Evolutionary conservation across 345 rosid genomes (phyloP).

Genomic region (Eucalyptus sideroxylon): DNA sequence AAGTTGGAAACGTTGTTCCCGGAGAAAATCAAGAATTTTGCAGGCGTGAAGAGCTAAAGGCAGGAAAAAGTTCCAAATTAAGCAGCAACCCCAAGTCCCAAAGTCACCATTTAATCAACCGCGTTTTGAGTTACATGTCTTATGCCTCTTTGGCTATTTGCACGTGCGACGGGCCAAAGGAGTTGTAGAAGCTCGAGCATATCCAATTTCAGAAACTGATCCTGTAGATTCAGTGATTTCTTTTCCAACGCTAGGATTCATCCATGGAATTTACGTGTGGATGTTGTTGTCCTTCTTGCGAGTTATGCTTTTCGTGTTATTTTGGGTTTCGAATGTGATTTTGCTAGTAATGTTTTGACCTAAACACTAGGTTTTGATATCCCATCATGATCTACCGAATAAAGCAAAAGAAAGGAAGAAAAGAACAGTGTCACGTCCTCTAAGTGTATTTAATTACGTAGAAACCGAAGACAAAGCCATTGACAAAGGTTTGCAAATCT

Average conservation of each 20-base stretch:
- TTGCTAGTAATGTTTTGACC: not conserved
- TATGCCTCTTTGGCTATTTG: not conserved
- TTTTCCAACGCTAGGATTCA: not conserved
- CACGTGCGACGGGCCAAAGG: not conserved
- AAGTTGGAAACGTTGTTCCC: not conserved
- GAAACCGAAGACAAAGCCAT: not conserved
- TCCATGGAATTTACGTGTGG: not conserved
- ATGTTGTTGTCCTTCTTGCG: not conserved
- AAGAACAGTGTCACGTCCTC: not conserved
- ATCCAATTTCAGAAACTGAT: not conserved
- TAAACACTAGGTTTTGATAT: not conserved
- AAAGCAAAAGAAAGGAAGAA: not conserved
- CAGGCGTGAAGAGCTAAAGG: not conserved
- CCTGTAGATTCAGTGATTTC: not conserved
- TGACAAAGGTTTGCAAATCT: slow-evolving; percentile 7
- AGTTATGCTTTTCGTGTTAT: not conserved
- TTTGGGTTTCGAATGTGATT: not conserved
- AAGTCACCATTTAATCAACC: not conserved
- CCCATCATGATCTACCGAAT: not conserved
- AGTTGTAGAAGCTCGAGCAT: not conserved
- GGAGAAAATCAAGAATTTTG: not conserved
- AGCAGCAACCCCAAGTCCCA: not conserved
- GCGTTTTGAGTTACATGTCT: not conserved
- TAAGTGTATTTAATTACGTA: not conserved
- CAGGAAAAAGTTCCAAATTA: not conserved